Conservation (phyloP, 495 filamentous ascomycete species). For the Beverwykella pulmonaria region DNA sequence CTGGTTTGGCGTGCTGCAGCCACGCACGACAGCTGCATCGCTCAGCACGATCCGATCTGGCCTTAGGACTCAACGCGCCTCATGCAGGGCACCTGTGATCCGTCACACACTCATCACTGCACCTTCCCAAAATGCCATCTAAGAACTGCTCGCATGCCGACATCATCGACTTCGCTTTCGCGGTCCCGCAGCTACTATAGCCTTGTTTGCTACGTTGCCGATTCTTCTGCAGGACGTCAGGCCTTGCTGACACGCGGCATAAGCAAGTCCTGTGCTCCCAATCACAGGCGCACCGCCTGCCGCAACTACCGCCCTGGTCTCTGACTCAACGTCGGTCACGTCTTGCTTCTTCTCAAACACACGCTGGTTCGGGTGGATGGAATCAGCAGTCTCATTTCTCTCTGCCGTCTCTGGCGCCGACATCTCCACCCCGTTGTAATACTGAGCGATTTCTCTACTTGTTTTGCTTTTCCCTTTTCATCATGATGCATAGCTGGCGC, state of each 20-base stretch:
- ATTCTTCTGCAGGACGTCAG: not conserved
- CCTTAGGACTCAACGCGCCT: constrained; percentile 13
- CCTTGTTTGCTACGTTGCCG: not conserved
- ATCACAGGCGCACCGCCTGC: constrained; percentile 1
- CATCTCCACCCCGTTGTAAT: constrained; percentile 32
- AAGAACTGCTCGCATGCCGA: constrained; percentile 21
- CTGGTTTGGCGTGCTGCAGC: constrained; percentile 19
- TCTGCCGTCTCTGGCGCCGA: constrained; percentile 16
- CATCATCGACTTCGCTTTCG: constrained; percentile 8
- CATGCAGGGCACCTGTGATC: constrained; percentile 28
- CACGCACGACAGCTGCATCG: constrained; percentile 18
- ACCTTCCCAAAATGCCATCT: too few relatives aligned
- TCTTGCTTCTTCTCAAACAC: constrained; percentile 30
- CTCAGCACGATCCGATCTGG: constrained; percentile 23
- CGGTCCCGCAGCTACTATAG: not conserved
- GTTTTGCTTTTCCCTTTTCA: constrained; percentile 3
- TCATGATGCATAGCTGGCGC: constrained; percentile 36
- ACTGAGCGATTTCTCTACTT: constrained; percentile 32
- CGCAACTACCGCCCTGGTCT: constrained; percentile 10
- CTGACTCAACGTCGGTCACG: constrained; percentile 29
- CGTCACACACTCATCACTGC: not conserved
- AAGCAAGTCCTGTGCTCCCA: constrained; percentile 13
- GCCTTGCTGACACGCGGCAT: constrained; percentile 12
- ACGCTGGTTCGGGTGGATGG: constrained; percentile 39
- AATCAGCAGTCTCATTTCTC: constrained; percentile 9